A percentile compares a stretch with the other conserved stretches of the same genome.
phyloP scores from a whole-genome alignment of 768 basidiomycete genomes.

The Kwoniella pini region DNA sequence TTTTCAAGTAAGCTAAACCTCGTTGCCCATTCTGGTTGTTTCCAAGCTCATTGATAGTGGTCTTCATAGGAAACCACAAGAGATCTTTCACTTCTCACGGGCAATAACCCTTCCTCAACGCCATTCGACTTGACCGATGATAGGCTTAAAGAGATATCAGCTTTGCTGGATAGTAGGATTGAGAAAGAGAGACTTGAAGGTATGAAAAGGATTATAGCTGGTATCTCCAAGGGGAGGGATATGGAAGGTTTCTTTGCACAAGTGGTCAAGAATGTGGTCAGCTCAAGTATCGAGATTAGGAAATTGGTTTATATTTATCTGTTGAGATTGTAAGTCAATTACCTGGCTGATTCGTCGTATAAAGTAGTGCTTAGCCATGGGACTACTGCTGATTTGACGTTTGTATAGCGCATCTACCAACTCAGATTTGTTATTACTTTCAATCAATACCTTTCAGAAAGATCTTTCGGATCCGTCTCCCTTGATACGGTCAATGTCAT shows the following conservation, averaged over 20 bases:
- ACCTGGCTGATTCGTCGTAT: too few relatives aligned
- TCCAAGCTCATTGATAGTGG: not conserved
- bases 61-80: slow-evolving; percentile 45
- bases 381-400: not conserved
- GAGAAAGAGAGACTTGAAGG: slow-evolving; percentile 92
- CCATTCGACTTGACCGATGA: slow-evolving; percentile 64
- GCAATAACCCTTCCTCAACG: slow-evolving; percentile 26
- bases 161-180: slow-evolving; percentile 81
- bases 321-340: slow-evolving; percentile 65
- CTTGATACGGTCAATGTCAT: slow-evolving; percentile 92
- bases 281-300: slow-evolving; percentile 85
- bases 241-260: slow-evolving; percentile 93
- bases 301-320: slow-evolving; percentile 97
- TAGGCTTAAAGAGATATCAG: slow-evolving; percentile 75
- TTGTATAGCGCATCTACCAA: slow-evolving; percentile 69
- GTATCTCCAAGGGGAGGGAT: slow-evolving; percentile 88
- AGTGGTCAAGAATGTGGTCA: slow-evolving; percentile 95
- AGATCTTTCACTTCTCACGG: slow-evolving; percentile 47
- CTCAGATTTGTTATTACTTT: slow-evolving; percentile 89
- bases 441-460: slow-evolving; percentile 98
- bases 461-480: slow-evolving; percentile 90
- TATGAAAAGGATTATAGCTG: slow-evolving; percentile 91
- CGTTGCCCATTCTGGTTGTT: not conserved
- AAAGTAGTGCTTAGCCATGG: not conserved
- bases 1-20: slow-evolving; percentile 42